A percentile compares a stretch with the other conserved stretches of the same genome.
These are phyloP conservation scores for Salvia hispanica DNA, from an alignment of 257 asterid species.

Conservation along the genomic window DNA sequence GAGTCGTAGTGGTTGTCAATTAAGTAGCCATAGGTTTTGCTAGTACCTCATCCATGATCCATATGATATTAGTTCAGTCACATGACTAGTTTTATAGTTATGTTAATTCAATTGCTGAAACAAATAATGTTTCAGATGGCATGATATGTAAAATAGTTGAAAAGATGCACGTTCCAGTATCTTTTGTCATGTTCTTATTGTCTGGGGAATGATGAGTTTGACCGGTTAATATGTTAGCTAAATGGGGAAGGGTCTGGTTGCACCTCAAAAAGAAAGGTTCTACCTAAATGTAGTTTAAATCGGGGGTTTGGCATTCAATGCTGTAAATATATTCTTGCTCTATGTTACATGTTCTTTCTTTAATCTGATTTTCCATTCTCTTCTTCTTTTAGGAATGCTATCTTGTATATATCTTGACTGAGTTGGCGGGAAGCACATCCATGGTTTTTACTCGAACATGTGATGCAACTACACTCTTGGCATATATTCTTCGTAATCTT, in stretches of 20 bases:
- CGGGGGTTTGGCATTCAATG: neutral
- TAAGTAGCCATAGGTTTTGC: neutral
- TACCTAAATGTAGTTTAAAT: neutral
- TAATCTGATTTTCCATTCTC: neutral
- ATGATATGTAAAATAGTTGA: neutral
- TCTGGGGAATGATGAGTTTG: too few relatives aligned
- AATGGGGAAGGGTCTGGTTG: too few relatives aligned
- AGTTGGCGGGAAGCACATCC: slow-evolving; percentile 69
- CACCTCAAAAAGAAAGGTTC: too few relatives aligned
- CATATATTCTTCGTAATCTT: slow-evolving; percentile 71
- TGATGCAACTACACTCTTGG: slow-evolving; percentile 74
- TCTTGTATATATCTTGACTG: slow-evolving; percentile 79
- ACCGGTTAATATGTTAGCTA: too few relatives aligned
- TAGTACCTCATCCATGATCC: neutral
- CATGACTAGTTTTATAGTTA: neutral
- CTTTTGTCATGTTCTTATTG: too few relatives aligned
- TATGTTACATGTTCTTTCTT: neutral
- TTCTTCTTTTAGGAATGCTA: slow-evolving; percentile 64
- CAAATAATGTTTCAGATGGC: neutral
- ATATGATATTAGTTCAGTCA: neutral
- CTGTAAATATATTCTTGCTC: neutral
- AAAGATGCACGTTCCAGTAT: neutral
- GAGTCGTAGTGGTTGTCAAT: neutral
- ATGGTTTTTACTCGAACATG: slow-evolving; percentile 97
- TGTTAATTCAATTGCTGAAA: neutral